Base-by-base conservation (phyloP, 768 basidiomycete species). In the Tephrocybe sp. region DNA sequence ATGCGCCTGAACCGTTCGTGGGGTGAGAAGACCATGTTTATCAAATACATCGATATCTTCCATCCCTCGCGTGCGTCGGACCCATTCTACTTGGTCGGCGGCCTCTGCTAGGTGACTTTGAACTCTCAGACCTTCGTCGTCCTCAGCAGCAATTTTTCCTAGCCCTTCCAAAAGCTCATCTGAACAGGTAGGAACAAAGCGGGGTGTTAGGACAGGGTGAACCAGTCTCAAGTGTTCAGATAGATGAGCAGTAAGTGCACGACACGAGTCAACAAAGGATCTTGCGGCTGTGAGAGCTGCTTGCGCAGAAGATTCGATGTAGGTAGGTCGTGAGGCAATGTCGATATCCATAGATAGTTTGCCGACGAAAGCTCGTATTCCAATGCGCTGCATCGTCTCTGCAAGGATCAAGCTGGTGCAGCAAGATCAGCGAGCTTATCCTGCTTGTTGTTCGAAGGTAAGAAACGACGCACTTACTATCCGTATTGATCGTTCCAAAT, bases 321-420 rank as follows among this genome's bases (percentile, higher is more conserved):
- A 94, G 0, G 84, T 77, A 0, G 82, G 76, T 1, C 83, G 75
- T 4, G 82, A 79, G 5, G 85, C 88, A 21, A 80, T 82, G 61
- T 93, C 88, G 21, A 80, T 82, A 63, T 93, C 91, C 92, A 94
- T 94, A 0, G 90, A 91, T 10, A 95, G 70, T 62, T 94, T 95
- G 15, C 92, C 93, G n/a, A 95, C 76, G 54, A 88, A 89, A 0
- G 83, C 89, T 25, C 93, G 74, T 15, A 94, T 56, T 4, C 93
- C 91, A 16, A 78, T 78, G 0, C 65, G 58, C 52, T 84, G 84
- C 80, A 94, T 90, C 11, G 72, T 75, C 29, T 82, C 69, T 3
- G 92, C 91, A 0, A 95, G 79, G 21, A 93, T 83, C 18, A 94
- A 58, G 62, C 91, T 94, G 38, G n/a, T n/a, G n/a, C n/a, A n/a